Conservation (phyloP, 31 red algal genomes). For the Porphyra umbilicalis region DNA sequence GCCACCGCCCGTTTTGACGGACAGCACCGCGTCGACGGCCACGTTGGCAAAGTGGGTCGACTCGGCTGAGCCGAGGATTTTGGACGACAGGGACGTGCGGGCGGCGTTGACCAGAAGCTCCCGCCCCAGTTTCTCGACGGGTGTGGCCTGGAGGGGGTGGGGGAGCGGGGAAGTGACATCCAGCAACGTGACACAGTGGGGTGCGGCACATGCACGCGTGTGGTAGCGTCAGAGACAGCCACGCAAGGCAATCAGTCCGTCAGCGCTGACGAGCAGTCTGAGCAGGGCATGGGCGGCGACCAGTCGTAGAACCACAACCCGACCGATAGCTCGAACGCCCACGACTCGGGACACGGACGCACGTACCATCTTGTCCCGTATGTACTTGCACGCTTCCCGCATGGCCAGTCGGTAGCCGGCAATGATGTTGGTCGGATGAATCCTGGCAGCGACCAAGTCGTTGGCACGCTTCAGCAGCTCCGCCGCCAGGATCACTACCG, state of each 20-base stretch:
- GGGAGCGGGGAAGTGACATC: background rate
- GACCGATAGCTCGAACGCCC: too few relatives aligned
- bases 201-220: too few relatives aligned
- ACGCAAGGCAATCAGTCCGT: too few relatives aligned
- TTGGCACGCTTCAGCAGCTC: slow-evolving; percentile 85
- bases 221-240: too few relatives aligned
- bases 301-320: too few relatives aligned
- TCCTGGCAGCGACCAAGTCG: slow-evolving; percentile 62
- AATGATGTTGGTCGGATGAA: slow-evolving; percentile 96
- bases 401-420: slow-evolving; percentile 88
- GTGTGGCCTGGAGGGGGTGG: slow-evolving; percentile 10
- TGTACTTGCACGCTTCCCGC: slow-evolving; percentile 80
- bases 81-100: slow-evolving; percentile 80
- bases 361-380: slow-evolving; percentile 48
- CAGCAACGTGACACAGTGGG: too few relatives aligned
- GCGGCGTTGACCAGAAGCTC: slow-evolving; percentile 87
- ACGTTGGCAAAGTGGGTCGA: slow-evolving; percentile 77
- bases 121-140: slow-evolving; percentile 73
- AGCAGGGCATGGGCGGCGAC: too few relatives aligned
- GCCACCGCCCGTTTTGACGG: slow-evolving; percentile 51
- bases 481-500: slow-evolving; percentile 90
- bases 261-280: too few relatives aligned
- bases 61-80: slow-evolving; percentile 81
- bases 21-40: slow-evolving; percentile 93
- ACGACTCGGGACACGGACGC: too few relatives aligned